Conservation (phyloP, 208 protist species). For the Zelonia costaricensis region DNA sequence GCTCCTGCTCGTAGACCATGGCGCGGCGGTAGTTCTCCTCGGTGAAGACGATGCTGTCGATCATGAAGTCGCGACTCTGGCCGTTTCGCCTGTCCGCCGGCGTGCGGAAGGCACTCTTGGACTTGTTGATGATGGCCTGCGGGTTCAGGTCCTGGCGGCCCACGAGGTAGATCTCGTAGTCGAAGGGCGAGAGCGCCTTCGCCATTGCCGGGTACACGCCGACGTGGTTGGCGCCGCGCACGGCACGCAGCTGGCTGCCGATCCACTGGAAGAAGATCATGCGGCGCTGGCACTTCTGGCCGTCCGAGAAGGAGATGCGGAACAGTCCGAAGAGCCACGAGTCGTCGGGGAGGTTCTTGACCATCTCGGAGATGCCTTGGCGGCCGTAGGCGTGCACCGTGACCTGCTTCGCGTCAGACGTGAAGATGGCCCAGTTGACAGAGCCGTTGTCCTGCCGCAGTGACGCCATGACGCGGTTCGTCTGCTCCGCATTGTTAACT, state of each 20-base stretch:
- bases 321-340: slow-evolving; percentile 86
- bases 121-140: slow-evolving; percentile 72
- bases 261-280: slow-evolving; percentile 89
- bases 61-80: slow-evolving; percentile 8
- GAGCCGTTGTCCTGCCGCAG: slow-evolving; percentile 68
- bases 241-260: slow-evolving; percentile 57
- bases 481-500: slow-evolving; percentile 28
- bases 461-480: slow-evolving; percentile 46
- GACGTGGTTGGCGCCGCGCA: slow-evolving; percentile 22
- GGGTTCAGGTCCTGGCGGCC: slow-evolving; percentile 62
- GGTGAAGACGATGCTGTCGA: slow-evolving; percentile 39
- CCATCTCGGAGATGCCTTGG: slow-evolving; percentile 78
- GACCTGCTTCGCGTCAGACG: slow-evolving; percentile 44
- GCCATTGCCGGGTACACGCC: slow-evolving; percentile 70
- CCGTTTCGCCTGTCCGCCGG: slow-evolving; percentile 5
- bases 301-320: slow-evolving; percentile 62
- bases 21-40: slow-evolving; percentile 50
- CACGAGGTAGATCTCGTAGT: slow-evolving; percentile 79
- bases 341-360: slow-evolving; percentile 64
- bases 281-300: slow-evolving; percentile 37
- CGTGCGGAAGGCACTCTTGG: slow-evolving; percentile 56
- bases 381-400: slow-evolving; percentile 53
- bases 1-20: slow-evolving; percentile 39
- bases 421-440: slow-evolving; percentile 84
- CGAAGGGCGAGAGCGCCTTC: slow-evolving; percentile 55